Percentiles rank a stretch among this genome's conserved stretches.
Conservation (phyloP, 305 asterid species). For the Plantago coronopus region DNA sequence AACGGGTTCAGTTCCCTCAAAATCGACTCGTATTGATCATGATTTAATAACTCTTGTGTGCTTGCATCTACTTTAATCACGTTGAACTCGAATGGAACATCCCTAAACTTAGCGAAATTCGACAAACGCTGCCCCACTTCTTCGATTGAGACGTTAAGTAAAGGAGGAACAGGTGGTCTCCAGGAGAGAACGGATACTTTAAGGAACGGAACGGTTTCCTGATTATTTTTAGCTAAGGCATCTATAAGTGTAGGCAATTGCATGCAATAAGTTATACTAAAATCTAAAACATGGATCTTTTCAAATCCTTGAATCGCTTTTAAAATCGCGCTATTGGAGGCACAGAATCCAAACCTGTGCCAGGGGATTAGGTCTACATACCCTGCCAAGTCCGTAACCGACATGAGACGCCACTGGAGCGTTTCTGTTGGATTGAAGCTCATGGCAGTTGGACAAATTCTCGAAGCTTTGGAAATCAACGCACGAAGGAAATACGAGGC, state of each 20-base stretch:
- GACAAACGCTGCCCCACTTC: constrained; percentile 55
- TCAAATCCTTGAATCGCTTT: constrained; percentile 36
- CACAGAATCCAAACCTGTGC: constrained; percentile 75
- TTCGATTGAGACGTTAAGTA: constrained; percentile 46
- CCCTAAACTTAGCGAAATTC: constrained; percentile 54
- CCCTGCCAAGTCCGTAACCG: constrained; percentile 70
- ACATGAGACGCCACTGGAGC: constrained; percentile 32
- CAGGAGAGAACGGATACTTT: constrained; percentile 52
- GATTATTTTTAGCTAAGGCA: constrained; percentile 36
- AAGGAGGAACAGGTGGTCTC: constrained; percentile 60
- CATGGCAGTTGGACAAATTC: constrained; percentile 43
- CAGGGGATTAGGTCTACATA: constrained; percentile 77
- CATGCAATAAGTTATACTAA: constrained; percentile 74
- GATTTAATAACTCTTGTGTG: constrained; percentile 17
- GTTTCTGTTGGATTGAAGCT: constrained; percentile 19
- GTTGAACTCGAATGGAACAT: constrained; percentile 61
- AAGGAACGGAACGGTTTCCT: constrained; percentile 41
- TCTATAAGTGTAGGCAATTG: constrained; percentile 82
- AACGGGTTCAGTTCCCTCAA: constrained; percentile 31
- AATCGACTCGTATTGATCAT: constrained; percentile 30
- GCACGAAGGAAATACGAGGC: constrained; percentile 63
- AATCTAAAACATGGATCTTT: constrained; percentile 56
- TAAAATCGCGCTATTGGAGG: constrained; percentile 53
- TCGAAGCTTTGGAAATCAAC: constrained; percentile 52
- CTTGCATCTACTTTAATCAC: constrained; percentile 26